Percentiles rank a stretch among this genome's conserved stretches.
These are phyloP conservation scores for Komagataella pseudopastoris DNA, from an alignment of 805 yeast genomes.

Conservation along the genomic window DNA sequence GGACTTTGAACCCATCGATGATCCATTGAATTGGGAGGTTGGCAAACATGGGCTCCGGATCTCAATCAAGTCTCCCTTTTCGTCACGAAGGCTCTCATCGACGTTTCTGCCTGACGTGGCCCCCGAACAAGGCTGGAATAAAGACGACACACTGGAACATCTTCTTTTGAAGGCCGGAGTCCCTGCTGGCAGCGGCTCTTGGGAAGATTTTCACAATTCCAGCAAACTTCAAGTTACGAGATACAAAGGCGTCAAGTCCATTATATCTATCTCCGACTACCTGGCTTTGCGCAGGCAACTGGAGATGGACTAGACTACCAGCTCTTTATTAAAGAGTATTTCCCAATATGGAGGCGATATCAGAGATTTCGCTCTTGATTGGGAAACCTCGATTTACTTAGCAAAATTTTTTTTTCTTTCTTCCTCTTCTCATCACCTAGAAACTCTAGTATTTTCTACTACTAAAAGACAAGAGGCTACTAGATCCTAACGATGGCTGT, in stretches of 20 bases:
- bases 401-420: conserved; percentile 2
- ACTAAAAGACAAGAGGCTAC: not conserved
- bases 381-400: not conserved
- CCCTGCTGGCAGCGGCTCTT: conserved; percentile 10
- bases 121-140: conserved; percentile 72
- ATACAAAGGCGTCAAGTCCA: conserved; percentile 40
- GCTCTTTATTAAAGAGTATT: not conserved
- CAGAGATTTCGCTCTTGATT: not conserved
- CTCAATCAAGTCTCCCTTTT: conserved; percentile 15
- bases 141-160: conserved; percentile 54
- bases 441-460: conserved; percentile 2
- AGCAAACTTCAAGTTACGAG: conserved; percentile 29
- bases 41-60: conserved; percentile 77
- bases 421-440: conserved; percentile 2
- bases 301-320: not conserved
- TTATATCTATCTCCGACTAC: conserved; percentile 27
- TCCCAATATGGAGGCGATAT: not conserved
- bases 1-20: conserved; percentile 37
- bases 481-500: conserved; percentile 6
- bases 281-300: conserved; percentile 7
- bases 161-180: conserved; percentile 65
- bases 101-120: conserved; percentile 91
- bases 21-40: conserved; percentile 60
- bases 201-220: conserved; percentile 12
- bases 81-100: conserved; percentile 32